Evolutionary conservation across 2,329 filamentous ascomycete species (phyloP), one percentile per base, ranked within the genome.

Genomic region (Orbilia oligospora): DNA sequence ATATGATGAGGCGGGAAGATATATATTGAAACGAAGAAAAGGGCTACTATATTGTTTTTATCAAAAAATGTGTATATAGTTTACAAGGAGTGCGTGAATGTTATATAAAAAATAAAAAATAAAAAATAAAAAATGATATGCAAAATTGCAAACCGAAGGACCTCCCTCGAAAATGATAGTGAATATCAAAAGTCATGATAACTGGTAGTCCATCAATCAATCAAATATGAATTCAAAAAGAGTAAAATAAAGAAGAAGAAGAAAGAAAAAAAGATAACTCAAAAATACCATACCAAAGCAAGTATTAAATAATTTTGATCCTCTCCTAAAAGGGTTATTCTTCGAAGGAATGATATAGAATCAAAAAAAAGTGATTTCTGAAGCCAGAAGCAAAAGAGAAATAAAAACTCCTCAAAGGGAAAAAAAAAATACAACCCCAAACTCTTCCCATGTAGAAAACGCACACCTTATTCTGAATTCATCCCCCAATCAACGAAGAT

Each of bases 1-100:
- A 48, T 48, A 22, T n/a, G 14, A 55, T 6, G 1, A 36, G 8
- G 10, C 0, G 5, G 33, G 16, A 9, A 12, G 12, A 10, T 14
- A 10, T 38, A 10, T 27, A 36, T 55, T 10, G 53, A 58, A 58
- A 33, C 8, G 38, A 41, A 41, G 30, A 58, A 58, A 41, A 56
- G 27, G 14, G 3, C 22, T 8, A 38, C n/a, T 58, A 24, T 41
- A 58, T 41, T 14, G 18, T 33, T 10, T 33, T 1, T 38, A 0
- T 3, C 3, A 30, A 30, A 41, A 58, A 58, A 24, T n/a, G 16
- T 14, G 27, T 30, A 30, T 56, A 36, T 56, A 22, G 22, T 20
- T 38, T 58, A 58, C 53, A 58, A 58, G 2, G 53, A 58, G 53
- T 58, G 53, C 53, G 53, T 22, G 53, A 58, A 58, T 18, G 53